Evolutionary conservation across 257 asterid species (phyloP).

Genomic region (Solanum peruvianum): DNA sequence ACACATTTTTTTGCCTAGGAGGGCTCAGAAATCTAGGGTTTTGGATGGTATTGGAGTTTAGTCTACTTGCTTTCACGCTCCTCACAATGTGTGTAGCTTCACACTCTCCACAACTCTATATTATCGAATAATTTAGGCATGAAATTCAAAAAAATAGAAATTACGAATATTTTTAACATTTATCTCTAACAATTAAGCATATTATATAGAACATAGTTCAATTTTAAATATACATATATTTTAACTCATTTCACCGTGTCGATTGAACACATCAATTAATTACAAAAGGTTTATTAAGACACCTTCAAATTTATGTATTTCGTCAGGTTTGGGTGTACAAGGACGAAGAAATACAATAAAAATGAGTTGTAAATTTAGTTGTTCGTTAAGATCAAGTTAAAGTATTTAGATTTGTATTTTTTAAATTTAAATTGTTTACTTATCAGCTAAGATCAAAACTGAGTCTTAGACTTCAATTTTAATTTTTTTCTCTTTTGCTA

Average conservation of each 20-base stretch:
- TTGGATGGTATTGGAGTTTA: neutral
- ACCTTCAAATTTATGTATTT: neutral
- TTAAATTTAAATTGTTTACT: too few relatives aligned
- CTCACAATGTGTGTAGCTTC: neutral
- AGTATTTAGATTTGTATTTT: too few relatives aligned
- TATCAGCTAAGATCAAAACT: neutral
- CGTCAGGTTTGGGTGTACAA: rapidly evolving
- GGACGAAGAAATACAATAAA: too few relatives aligned
- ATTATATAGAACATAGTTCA: neutral
- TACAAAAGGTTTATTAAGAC: rapidly evolving
- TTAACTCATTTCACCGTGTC: neutral
- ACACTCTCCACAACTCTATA: neutral
- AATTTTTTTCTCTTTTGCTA: too few relatives aligned
- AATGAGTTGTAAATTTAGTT: too few relatives aligned
- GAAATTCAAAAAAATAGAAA: too few relatives aligned
- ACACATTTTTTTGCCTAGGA: neutral
- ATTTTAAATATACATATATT: neutral
- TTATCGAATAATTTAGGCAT: neutral
- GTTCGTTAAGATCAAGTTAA: too few relatives aligned
- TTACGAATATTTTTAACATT: too few relatives aligned
- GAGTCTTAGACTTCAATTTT: too few relatives aligned
- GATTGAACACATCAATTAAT: neutral
- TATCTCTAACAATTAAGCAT: too few relatives aligned
- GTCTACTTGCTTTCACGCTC: neutral
- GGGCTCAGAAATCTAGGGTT: neutral